Base-by-base conservation (phyloP, 2,329 filamentous ascomycete species). In the Ophiostoma tasmaniense region DNA sequence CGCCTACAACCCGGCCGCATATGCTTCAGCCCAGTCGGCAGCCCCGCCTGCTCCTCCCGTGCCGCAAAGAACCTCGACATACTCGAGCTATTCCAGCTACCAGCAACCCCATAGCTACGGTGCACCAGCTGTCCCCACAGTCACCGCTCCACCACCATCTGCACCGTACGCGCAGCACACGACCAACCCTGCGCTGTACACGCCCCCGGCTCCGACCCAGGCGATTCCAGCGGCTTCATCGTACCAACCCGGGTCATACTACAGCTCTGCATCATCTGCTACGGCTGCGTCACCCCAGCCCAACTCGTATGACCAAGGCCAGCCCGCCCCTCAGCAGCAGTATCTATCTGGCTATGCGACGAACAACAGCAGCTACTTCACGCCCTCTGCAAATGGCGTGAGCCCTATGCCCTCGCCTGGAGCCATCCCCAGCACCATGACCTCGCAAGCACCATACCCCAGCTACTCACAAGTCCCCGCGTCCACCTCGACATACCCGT, bases 1-100 rank as follows among this genome's bases (percentile, higher is more conserved):
- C 70, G 78, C 83, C 45, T 87, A 88, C 76, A 87, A 87, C 73
- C 85, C 85, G 33, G 85, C 85, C 59, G 85, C 84, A 66, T 88
- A 88, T 77, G 84, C 84, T 67, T 79, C 76, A 72, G 78, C 82
- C 33, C 76, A 76, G 35, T 74, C 76, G 17, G 66, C 37, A 13
- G 37, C 42, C 20, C 42, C 76, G 17, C 66, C 37, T 39, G 37
- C 42, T 45, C 42, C 42, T 17, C 42, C 73, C 28, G 71, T 74
- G 7, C 82, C 83, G 13, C 85, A 87, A 73, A 80, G 84, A 61
- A 82, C 83, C 68, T 76, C 81, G 64, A 83, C 83, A 1, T 82
- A 85, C 69, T 77, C 81, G 64, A 83, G 82, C 35, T 83, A 82
- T 73, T 79, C 75, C 71, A 78, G 74, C 68, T 84, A 84, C 70